Evolutionary conservation across 768 basidiomycete genomes (phyloP), one percentile per base, ranked within the genome.

Genomic region (Trametes coccinea): DNA sequence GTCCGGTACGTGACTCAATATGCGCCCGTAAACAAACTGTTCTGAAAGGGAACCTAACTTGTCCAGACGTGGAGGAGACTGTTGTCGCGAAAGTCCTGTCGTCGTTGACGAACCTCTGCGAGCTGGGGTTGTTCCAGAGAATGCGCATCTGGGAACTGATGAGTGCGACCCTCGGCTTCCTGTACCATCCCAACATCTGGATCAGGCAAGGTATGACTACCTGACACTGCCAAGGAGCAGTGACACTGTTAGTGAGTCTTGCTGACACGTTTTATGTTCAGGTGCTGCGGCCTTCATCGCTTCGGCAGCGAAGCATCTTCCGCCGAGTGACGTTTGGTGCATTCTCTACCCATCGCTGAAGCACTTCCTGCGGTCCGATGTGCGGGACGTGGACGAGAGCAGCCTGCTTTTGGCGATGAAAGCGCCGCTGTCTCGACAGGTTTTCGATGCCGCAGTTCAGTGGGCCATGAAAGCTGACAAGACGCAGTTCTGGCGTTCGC

Each of bases 121-220:
- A 95, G 71, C 81, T 97, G 7, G 92, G 93, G 0, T 75, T 98
- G 3, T 92, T 98, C 74, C 88, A 90, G 73, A 94, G 93, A 74
- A 92, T 93, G 86, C 84, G 91, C n/a, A 87, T 97, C 60, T 98
- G 97, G 95, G 97, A 98, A 67, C 79, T 98, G 39, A 92, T 96
- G 86, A 90, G 89, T 55, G 87, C 88, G 0, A 88, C 89, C 0
- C 76, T 94, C 33, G 92, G 92, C 0, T 95, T 98, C 73, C 76
- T 98, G 53, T 96, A 93, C 66, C 97, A 99, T 72, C 96, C 97
- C 0, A 95, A 97, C 71, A 76, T 87, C 22, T 98, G 96, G 96
- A 92, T 98, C 72, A 82, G 95, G 59, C 93, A 98, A 82, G 92
- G 95, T 89, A 31, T n/a, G 74, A 16, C 17, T 47, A 43, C 31